These are phyloP conservation scores for Apiospora marii DNA, from an alignment of 2,329 filamentous ascomycete species.

Conservation along the genomic window DNA sequence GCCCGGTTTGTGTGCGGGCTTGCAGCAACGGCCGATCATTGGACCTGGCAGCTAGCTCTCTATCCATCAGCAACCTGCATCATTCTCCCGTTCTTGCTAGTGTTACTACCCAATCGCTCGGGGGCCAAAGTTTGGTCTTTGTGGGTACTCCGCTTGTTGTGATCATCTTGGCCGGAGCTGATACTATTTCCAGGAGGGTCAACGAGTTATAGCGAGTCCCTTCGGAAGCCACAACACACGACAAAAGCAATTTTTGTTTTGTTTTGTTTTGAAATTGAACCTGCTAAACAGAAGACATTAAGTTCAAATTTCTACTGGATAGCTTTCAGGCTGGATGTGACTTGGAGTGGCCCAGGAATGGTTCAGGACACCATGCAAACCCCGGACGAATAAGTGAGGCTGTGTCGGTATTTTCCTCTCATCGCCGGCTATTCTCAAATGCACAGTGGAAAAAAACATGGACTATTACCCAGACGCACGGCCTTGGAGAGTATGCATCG, in stretches of 20 bases:
- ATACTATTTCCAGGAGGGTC: background rate
- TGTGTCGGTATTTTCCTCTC: background rate
- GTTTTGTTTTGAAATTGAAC: too few species aligned
- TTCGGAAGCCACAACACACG: background rate
- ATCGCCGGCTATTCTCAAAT: background rate
- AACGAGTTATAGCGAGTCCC: background rate
- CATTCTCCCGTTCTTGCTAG: background rate
- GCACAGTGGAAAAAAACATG: background rate
- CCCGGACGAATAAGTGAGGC: background rate
- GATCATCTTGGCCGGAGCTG: background rate
- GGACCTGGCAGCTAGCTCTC: background rate
- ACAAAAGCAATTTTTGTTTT: too few species aligned
- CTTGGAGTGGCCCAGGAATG: background rate
- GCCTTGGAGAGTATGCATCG: background rate
- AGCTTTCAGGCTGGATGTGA: background rate
- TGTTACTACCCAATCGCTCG: background rate
- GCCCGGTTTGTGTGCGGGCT: conserved; percentile 9
- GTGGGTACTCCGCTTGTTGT: background rate
- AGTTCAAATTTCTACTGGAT: rapidly evolving
- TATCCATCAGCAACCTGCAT: background rate
- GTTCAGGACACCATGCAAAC: background rate
- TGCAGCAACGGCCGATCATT: background rate
- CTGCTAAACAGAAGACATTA: background rate
- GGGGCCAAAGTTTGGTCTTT: background rate
- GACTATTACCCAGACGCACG: background rate